Percentiles rank a stretch among this genome's conserved stretches.
Conservation (phyloP, 2,329 filamentous ascomycete genomes). For the Sporothrix sp. region DNA sequence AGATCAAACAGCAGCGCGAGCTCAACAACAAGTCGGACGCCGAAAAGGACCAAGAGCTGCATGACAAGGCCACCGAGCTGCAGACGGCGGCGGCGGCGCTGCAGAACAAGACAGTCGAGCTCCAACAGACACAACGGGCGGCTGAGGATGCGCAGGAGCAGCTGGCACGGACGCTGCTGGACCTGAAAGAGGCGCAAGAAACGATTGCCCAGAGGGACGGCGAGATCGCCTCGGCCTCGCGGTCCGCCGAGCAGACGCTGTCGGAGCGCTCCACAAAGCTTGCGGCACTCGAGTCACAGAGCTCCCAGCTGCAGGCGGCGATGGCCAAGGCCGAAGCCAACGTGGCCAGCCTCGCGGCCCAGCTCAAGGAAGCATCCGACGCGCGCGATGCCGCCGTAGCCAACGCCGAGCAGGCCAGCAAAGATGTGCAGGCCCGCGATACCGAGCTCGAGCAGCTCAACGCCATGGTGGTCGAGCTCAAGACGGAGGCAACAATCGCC, state of each 20-base stretch:
- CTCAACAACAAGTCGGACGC: slow-evolving; percentile 80
- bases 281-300: slow-evolving; percentile 23
- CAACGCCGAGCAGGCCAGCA: slow-evolving; percentile 29
- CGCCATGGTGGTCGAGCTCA: slow-evolving; percentile 45
- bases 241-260: slow-evolving; percentile 17
- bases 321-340: slow-evolving; percentile 30
- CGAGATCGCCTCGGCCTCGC: slow-evolving; percentile 13
- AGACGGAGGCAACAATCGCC: slow-evolving; percentile 51
- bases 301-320: slow-evolving; percentile 28
- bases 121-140: slow-evolving; percentile 31
- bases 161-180: slow-evolving; percentile 37
- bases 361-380: slow-evolving; percentile 24
- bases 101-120: slow-evolving; percentile 45
- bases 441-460: slow-evolving; percentile 42
- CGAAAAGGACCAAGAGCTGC: slow-evolving; percentile 56
- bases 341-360: slow-evolving; percentile 28
- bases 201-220: slow-evolving; percentile 15
- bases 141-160: slow-evolving; percentile 35
- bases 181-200: slow-evolving; percentile 32
- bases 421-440: slow-evolving; percentile 39
- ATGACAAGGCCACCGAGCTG: slow-evolving; percentile 47
- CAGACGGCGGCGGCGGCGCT: slow-evolving; percentile 53
- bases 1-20: slow-evolving; percentile 92
- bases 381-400: slow-evolving; percentile 23
- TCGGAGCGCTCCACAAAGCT: slow-evolving; percentile 25